These are phyloP conservation scores for Drechmeria coniospora DNA, from an alignment of 2,329 filamentous ascomycete genomes.

Conservation along the genomic window DNA sequence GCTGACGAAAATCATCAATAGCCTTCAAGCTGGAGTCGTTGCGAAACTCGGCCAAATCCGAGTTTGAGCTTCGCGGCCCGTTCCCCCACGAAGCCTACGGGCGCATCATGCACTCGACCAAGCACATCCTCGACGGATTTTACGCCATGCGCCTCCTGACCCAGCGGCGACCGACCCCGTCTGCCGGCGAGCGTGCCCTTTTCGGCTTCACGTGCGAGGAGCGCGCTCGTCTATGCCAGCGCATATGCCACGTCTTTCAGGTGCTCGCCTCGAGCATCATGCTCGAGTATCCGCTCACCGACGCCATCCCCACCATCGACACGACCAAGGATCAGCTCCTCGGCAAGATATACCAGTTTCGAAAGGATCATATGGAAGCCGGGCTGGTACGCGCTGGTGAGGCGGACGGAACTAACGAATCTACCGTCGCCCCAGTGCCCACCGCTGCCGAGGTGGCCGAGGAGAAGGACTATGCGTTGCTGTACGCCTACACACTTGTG, in stretches of 20 bases:
- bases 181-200: constrained; percentile 66
- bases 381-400: constrained; percentile 6
- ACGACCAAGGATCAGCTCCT: constrained; percentile 69
- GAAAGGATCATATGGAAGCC: constrained; percentile 45
- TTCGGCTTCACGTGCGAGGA: constrained; percentile 67
- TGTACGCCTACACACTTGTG: constrained; percentile 77
- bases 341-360: constrained; percentile 75
- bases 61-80: constrained; percentile 77
- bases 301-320: constrained; percentile 72
- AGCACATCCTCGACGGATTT: constrained; percentile 79
- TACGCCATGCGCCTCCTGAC: constrained; percentile 94
- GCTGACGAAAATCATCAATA: constrained; percentile 5
- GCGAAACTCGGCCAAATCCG: constrained; percentile 56
- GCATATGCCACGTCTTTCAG: constrained; percentile 76
- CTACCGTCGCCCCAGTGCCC: constrained; percentile 8
- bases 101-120: constrained; percentile 63
- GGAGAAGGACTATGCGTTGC: constrained; percentile 73
- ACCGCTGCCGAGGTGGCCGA: constrained; percentile 27
- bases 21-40: constrained; percentile 58
- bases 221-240: constrained; percentile 63
- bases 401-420: constrained; percentile 6
- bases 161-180: constrained; percentile 59
- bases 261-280: constrained; percentile 89
- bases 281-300: constrained; percentile 83
- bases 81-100: constrained; percentile 64